Evolutionary conservation across 2,329 filamentous ascomycete species (phyloP).

Genomic region (Cladophialophora chaetospira): DNA sequence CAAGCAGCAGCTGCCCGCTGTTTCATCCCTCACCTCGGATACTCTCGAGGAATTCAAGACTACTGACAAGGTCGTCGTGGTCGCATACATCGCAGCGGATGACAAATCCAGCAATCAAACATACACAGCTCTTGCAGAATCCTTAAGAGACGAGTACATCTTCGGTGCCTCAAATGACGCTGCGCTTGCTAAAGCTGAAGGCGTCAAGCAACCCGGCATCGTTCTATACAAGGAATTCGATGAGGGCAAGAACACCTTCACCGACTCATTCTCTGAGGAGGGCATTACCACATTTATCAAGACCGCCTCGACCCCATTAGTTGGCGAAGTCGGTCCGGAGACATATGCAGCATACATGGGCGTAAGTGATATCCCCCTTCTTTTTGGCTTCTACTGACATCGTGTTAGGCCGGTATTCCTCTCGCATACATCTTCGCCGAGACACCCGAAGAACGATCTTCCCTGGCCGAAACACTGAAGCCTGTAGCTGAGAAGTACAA

Average conservation of each 20-base stretch:
- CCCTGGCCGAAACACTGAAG: constrained; percentile 76
- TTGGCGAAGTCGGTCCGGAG: constrained; percentile 95
- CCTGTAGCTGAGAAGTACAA: constrained; percentile 87
- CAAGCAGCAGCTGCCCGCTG: constrained; percentile 93
- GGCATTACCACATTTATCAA: constrained; percentile 82
- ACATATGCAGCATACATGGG: constrained; percentile 96
- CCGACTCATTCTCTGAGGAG: constrained; percentile 77
- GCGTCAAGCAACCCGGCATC: constrained; percentile 80
- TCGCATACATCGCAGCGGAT: constrained; percentile 79
- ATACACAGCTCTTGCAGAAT: constrained; percentile 71
- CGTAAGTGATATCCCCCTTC: constrained; percentile 42
- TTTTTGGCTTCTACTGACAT: background rate
- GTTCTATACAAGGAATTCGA: constrained; percentile 98
- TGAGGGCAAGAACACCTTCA: constrained; percentile 86
- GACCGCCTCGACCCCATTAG: constrained; percentile 80
- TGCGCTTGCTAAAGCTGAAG: constrained; percentile 83
- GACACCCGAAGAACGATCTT: constrained; percentile 82
- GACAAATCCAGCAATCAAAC: constrained; percentile 86
- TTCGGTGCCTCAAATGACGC: constrained; percentile 88
- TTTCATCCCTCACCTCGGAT: constrained; percentile 78
- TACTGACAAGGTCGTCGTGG: constrained; percentile 91
- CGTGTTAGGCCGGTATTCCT: constrained; percentile 72
- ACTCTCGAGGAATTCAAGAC: constrained; percentile 95
- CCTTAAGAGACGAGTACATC: constrained; percentile 84
- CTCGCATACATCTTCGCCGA: constrained; percentile 98